Conservation (phyloP, 768 basidiomycete species). For the Thelephora aurantiotincta region DNA sequence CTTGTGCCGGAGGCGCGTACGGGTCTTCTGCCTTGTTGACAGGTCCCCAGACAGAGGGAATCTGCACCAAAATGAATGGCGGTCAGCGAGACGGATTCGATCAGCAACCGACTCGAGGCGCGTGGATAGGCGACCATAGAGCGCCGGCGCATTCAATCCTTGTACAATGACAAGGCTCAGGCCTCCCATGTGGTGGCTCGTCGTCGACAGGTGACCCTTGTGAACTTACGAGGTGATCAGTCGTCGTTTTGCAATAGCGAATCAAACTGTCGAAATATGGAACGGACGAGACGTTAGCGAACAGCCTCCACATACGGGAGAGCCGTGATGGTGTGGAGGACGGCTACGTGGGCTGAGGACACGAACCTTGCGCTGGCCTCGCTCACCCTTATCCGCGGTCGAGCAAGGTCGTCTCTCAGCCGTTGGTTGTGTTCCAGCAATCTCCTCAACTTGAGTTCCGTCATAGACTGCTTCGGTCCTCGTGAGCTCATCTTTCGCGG, state of each 20-base stretch:
- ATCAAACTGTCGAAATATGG: conserved; percentile 47
- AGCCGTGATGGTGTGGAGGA: neutral
- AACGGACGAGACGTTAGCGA: neutral
- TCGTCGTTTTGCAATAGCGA: conserved; percentile 86
- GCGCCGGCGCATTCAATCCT: no score
- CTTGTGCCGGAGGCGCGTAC: conserved; percentile 69
- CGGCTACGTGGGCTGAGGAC: neutral
- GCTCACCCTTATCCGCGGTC: conserved; percentile 83
- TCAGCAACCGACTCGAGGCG: neutral
- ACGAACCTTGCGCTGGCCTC: conserved; percentile 81
- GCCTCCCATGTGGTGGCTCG: neutral
- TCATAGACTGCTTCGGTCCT: conserved; percentile 90
- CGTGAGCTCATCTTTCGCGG: conserved; percentile 48
- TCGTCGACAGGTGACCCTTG: conserved; percentile 1
- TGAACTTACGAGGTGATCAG: conserved; percentile 70
- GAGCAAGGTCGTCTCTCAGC: conserved; percentile 74
- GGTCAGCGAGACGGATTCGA: conserved; percentile 4
- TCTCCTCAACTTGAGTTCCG: conserved; percentile 89
- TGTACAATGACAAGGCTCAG: no score
- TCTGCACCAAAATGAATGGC: conserved; percentile 25
- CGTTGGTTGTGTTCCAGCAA: conserved; percentile 91
- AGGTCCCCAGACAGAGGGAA: conserved; percentile 91
- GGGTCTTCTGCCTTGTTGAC: conserved; percentile 85
- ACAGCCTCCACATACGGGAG: neutral
- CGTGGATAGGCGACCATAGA: no score